These are phyloP conservation scores for Saturnispora zaruensis DNA, from an alignment of 805 yeast genomes.

Conservation along the genomic window DNA sequence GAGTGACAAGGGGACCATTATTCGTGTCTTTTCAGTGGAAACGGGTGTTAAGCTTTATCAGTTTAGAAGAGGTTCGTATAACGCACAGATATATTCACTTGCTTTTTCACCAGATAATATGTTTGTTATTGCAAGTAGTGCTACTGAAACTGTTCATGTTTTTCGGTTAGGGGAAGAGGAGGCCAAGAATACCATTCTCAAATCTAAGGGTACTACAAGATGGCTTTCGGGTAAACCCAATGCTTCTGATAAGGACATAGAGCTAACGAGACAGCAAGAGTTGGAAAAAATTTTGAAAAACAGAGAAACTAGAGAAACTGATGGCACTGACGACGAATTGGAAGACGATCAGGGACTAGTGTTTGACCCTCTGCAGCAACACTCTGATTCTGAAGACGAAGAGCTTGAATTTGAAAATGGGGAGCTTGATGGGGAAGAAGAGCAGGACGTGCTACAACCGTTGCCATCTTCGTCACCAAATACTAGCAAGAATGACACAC, in stretches of 20 bases:
- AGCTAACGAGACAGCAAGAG: conserved; percentile 11
- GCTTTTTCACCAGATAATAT: conserved; percentile 69
- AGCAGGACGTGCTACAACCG: neutral
- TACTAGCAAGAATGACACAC: neutral
- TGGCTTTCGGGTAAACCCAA: conserved; percentile 10
- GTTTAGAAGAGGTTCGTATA: conserved; percentile 83
- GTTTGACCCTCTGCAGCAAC: neutral
- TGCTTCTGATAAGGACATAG: conserved; percentile 9
- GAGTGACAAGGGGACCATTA: conserved; percentile 83
- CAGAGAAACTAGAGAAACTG: conserved; percentile 12
- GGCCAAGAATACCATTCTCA: conserved; percentile 25
- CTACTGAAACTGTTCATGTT: conserved; percentile 89
- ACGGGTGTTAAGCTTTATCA: conserved; percentile 66
- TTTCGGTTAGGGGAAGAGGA: conserved; percentile 59
- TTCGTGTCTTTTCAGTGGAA: conserved; percentile 72
- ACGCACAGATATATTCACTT: conserved; percentile 75
- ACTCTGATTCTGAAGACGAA: conserved; percentile 30
- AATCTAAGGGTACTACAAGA: conserved; percentile 9
- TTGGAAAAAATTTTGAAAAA: conserved; percentile 11
- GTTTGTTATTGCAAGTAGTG: conserved; percentile 74
- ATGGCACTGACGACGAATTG: neutral
- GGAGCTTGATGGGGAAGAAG: conserved; percentile 11
- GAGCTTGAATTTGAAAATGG: conserved; percentile 13
- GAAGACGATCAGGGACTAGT: neutral
- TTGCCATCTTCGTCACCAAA: conserved; percentile 1